These are phyloP conservation scores for Verticillium zaregamsianum DNA, from an alignment of 2,329 filamentous ascomycete genomes.

Conservation along the genomic window DNA sequence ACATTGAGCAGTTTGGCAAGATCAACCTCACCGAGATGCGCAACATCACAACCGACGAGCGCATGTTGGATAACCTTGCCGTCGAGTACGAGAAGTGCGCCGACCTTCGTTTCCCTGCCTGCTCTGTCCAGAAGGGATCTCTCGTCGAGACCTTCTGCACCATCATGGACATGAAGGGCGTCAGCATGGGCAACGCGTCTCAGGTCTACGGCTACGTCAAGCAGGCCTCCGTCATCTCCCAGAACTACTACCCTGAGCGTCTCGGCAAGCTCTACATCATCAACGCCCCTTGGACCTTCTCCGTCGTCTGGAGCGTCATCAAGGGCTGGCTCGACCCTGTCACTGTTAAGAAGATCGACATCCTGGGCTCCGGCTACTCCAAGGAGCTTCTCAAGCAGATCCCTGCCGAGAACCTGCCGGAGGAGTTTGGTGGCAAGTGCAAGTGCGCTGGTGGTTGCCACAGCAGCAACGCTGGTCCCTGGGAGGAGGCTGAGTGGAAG, in stretches of 20 bases:
- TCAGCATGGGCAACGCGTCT: conserved; percentile 74
- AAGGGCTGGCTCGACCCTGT: conserved; percentile 96
- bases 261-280: conserved; percentile 95
- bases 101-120: conserved; percentile 89
- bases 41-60: conserved; percentile 87
- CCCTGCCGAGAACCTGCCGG: conserved; percentile 84
- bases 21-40: conserved; percentile 87
- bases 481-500: conserved; percentile 66
- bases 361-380: conserved; percentile 78
- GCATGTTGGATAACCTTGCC: conserved; percentile 95
- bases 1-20: conserved; percentile 93
- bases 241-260: conserved; percentile 99
- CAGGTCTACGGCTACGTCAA: conserved; percentile 87
- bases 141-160: conserved; percentile 97
- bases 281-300: conserved; percentile 97
- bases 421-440: conserved; percentile 79
- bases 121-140: conserved; percentile 83
- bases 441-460: conserved; percentile 77
- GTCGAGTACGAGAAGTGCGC: conserved; percentile 96
- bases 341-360: conserved; percentile 92
- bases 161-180: conserved; percentile 96
- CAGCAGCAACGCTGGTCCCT: conserved; percentile 86
- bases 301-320: conserved; percentile 76
- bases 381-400: conserved; percentile 81
- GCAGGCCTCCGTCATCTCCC: conserved; percentile 81